Evolutionary conservation across 805 yeast genomes (phyloP), one percentile per base, ranked within the genome.

Genomic region (Wickerhamomyces silvicola): DNA sequence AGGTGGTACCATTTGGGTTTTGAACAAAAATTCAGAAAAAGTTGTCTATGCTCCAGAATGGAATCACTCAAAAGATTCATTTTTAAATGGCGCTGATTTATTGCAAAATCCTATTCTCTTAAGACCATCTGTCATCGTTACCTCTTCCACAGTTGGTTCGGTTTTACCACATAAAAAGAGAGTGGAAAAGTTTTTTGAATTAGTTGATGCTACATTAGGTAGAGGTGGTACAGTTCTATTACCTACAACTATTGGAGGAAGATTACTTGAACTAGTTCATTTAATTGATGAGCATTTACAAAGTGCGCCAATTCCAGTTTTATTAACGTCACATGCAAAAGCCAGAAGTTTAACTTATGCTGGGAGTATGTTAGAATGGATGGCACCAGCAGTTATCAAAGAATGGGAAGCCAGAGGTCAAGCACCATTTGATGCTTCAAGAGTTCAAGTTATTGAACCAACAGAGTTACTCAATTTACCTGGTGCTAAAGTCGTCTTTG

Each of bases 331-430:
- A 4, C 78, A 76, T 46, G 78, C 87, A 0, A 94, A 92, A 17
- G 75, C 86, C 4, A 77, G 90, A 48, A 69, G 81, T 4, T 56
- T 92, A 35, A 71, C 81, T 17, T 85, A 82, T 50, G 95, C 97
- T 0, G 74, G 85, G 10, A 81, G 87, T 35, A 82, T 92, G 80
- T 60, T 90, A 18, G 98, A 92, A 60, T 92, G 97, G 97, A 81
- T 92, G 87, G 78, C 94, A 0, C 73, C 90, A 0, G 70, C 79
- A n/a, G 70, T 87, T n/a, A 72, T 84, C 17, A 81, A 82, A 45
- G 81, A 77, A 28, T 87, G 95, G 90, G 95, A 86, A 48, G 62
- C 70, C 7, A 68, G 73, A 38, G 78, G 78, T 33, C 72, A 71
- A 33, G 71, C 81, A 2, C 95, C 97, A 1, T 88, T 90, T 51